A percentile compares a stretch with the other conserved stretches of the same genome.
These are phyloP conservation scores for Exserohilum turcica DNA, from an alignment of 2,329 filamentous ascomycete genomes.

Conservation along the genomic window DNA sequence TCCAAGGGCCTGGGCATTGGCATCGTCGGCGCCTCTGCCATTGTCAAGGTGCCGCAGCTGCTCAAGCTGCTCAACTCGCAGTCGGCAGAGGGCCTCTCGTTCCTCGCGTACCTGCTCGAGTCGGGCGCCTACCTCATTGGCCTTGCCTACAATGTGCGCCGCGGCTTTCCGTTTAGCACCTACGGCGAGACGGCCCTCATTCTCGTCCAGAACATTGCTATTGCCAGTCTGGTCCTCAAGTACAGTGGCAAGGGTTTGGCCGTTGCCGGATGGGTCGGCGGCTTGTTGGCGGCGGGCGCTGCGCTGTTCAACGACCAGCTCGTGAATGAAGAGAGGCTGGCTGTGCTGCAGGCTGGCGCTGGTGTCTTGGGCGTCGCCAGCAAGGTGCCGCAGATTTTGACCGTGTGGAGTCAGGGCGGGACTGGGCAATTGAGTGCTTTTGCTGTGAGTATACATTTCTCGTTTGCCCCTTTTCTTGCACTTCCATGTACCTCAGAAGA, in stretches of 20 bases:
- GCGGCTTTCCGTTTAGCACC: slow-evolving; percentile 92
- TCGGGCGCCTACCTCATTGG: slow-evolving; percentile 85
- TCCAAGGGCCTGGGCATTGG: slow-evolving; percentile 92
- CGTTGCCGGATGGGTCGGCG: slow-evolving; percentile 79
- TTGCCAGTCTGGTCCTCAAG: slow-evolving; percentile 82
- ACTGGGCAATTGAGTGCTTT: slow-evolving; percentile 97
- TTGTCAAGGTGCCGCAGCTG: slow-evolving; percentile 97
- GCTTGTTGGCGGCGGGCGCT: slow-evolving; percentile 70
- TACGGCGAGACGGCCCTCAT: slow-evolving; percentile 95
- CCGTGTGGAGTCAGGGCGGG: slow-evolving; percentile 81
- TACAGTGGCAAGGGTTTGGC: slow-evolving; percentile 72
- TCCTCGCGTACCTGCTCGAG: slow-evolving; percentile 91
- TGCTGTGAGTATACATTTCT: slow-evolving; percentile 66
- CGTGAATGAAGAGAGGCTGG: slow-evolving; percentile 69
- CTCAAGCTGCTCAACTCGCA: slow-evolving; percentile 83
- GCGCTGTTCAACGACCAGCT: slow-evolving; percentile 71
- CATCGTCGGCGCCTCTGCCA: slow-evolving; percentile 85
- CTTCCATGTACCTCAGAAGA: neutral
- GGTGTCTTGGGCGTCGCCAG: slow-evolving; percentile 82
- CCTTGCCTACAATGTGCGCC: slow-evolving; percentile 89
- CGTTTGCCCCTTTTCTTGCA: neutral
- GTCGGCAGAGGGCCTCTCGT: slow-evolving; percentile 82
- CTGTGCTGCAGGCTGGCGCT: slow-evolving; percentile 80
- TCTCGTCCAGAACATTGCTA: slow-evolving; percentile 87
- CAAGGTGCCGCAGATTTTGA: slow-evolving; percentile 91